Base-by-base conservation (phyloP, 192 early-diverging fungal species). In the Coemansia sp. region DNA sequence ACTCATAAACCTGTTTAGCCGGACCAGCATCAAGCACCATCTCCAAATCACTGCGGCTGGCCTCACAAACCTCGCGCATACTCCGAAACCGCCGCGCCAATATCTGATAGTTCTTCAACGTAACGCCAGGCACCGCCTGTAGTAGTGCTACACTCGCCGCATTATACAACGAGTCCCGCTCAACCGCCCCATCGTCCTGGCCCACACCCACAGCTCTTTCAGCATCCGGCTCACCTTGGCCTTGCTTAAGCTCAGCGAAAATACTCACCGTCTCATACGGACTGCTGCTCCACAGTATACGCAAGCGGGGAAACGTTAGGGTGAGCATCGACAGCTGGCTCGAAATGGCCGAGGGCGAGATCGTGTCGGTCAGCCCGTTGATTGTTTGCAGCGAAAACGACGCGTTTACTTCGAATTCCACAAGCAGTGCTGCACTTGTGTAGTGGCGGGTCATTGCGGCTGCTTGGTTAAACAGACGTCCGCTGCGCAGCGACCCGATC, bases 391-490 rank as follows among this genome's bases (percentile, higher is more conserved):
- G 74, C 37, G 87, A 84, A 55, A 96, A 95, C 20, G 92, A 85
- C 66, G 89, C 90, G 60, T 86, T 86, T 56, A 86, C 73, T 48
- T 95, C 91, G 77, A 98, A 98, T 73, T 98, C 97, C 56, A 98
- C 92, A 44, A 98, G 66, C 49, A 98, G 77, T 7, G 92, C 84
- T 0, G 92, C 92, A 2, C 76, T 82, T 6, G 70, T 68, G 73
- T 98, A 98, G 68, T 94, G 85, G 4, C 83, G 79, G 40, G 75
- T 84, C 95, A 98, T 98, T 11, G 87, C 86, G 51, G 94, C 93
- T 25, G 86, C 88, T 79, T 98, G 97, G 18, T 86, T 88, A 80
- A 93, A 97, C 83, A 97, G 73, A 40, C 93, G 81, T 9, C 94
- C 93, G 34, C 86, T 89, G 26, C 83, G 85, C 67, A 98, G 84